Evolutionary conservation across 768 basidiomycete species (phyloP).

Genomic region (Tulasnella sp.): DNA sequence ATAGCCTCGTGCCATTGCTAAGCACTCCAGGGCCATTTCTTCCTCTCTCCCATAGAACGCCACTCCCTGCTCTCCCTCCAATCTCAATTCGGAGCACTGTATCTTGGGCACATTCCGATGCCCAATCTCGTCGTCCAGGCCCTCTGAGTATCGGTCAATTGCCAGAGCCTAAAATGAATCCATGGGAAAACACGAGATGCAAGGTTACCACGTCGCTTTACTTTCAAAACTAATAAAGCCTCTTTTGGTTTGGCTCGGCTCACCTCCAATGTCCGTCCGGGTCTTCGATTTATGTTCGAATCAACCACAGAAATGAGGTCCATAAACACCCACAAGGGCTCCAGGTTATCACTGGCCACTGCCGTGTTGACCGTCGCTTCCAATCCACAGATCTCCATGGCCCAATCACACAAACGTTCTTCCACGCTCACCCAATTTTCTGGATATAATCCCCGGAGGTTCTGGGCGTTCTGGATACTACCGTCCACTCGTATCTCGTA

Average conservation of each 20-base stretch:
- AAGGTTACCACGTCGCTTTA: neutral
- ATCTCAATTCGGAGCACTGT: neutral
- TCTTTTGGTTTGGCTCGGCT: constrained; percentile 16
- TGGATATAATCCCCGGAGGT: neutral
- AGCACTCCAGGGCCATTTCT: constrained; percentile 35
- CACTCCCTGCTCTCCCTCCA: constrained; percentile 13
- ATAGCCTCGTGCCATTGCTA: constrained; percentile 9
- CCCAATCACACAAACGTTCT: constrained; percentile 12
- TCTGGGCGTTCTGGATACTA: neutral
- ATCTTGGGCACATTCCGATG: constrained; percentile 24
- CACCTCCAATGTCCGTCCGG: constrained; percentile 33
- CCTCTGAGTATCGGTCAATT: constrained; percentile 28
- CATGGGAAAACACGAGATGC: constrained; percentile 7
- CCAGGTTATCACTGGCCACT: neutral
- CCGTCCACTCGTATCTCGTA: neutral
- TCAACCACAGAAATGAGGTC: constrained; percentile 46
- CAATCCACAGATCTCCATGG: neutral
- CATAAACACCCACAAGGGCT: constrained; percentile 21
- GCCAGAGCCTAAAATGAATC: constrained; percentile 21
- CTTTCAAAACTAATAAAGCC: constrained; percentile 4
- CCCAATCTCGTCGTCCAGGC: constrained; percentile 47
- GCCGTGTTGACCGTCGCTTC: neutral
- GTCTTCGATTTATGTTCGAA: constrained; percentile 34
- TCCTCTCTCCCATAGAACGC: constrained; percentile 35
- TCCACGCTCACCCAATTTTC: neutral